phyloP scores from a whole-genome alignment of 306 rosid genomes.

The Urtica urens region DNA sequence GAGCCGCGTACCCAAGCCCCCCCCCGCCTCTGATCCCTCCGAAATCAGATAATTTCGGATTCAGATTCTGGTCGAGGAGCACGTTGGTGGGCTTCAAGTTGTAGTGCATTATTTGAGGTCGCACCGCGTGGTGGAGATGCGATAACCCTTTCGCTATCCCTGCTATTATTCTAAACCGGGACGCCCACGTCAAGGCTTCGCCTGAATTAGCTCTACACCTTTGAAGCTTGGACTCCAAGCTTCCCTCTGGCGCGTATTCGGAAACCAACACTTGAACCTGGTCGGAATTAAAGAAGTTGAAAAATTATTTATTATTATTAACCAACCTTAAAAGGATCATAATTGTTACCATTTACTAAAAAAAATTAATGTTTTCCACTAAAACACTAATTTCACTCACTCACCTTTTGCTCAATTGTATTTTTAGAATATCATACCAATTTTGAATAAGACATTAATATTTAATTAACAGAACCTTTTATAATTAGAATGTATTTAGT shows the following conservation, averaged over 20 bases:
- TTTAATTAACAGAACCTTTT: no score
- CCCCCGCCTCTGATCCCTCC: slow-evolving; percentile 67
- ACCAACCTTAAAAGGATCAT: no score
- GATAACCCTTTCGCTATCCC: slow-evolving; percentile 76
- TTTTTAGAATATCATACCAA: no score
- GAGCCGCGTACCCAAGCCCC: slow-evolving; percentile 73
- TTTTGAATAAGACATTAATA: no score
- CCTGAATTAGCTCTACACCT: slow-evolving; percentile 47
- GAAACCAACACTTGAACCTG: slow-evolving; percentile 47
- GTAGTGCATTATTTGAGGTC: slow-evolving; percentile 67
- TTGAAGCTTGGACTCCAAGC: slow-evolving; percentile 56
- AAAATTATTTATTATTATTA: no score
- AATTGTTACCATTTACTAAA: no score
- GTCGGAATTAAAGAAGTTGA: no score
- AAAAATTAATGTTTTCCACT: no score
- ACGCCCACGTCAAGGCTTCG: slow-evolving; percentile 60
- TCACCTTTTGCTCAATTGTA: no score
- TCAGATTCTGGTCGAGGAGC: slow-evolving; percentile 46
- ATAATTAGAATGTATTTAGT: no score
- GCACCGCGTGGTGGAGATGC: slow-evolving; percentile 54
- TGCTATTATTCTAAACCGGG: slow-evolving; percentile 52
- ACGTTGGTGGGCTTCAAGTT: slow-evolving; percentile 77
- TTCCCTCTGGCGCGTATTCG: slow-evolving; percentile 61
- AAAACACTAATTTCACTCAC: no score
- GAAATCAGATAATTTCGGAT: slow-evolving; percentile 62